Conservation (phyloP, 305 asterid species). For the Solanum hybrid region DNA sequence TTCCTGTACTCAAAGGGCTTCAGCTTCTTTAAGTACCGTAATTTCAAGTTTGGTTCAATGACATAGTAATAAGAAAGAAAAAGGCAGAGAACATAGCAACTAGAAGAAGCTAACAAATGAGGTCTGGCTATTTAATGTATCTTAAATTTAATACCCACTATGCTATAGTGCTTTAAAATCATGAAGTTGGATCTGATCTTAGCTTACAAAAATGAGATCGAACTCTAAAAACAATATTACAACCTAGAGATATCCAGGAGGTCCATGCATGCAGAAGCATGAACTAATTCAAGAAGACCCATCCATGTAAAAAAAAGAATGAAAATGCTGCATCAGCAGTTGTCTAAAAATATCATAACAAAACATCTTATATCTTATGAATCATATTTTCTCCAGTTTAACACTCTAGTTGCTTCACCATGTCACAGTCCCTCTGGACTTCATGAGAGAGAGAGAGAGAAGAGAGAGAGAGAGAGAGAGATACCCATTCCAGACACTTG, state of each 20-base stretch:
- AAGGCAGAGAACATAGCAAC: not conserved
- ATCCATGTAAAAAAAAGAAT: not conserved
- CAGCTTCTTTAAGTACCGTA: not conserved
- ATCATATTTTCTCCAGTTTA: not conserved
- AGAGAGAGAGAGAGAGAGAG: too few relatives aligned
- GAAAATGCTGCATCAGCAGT: not conserved
- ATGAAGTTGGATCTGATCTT: not conserved
- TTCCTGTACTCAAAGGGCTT: not conserved
- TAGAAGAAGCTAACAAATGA: not conserved
- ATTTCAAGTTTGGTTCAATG: not conserved
- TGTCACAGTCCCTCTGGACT: not conserved
- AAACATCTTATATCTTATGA: not conserved
- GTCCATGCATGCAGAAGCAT: not conserved
- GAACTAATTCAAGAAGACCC: not conserved
- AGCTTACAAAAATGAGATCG: not conserved
- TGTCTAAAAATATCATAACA: not conserved
- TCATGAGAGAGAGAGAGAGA: constrained; percentile 1
- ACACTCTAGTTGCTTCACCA: not conserved
- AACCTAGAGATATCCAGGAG: not conserved
- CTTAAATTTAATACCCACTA: not conserved
- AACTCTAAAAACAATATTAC: not conserved
- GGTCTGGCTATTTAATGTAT: not conserved
- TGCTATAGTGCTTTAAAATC: not conserved
- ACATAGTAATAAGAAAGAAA: not conserved
- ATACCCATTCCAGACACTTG: constrained; percentile 97